phyloP scores from a whole-genome alignment of 163 green algal genomes.

The Prototheca cutis region DNA sequence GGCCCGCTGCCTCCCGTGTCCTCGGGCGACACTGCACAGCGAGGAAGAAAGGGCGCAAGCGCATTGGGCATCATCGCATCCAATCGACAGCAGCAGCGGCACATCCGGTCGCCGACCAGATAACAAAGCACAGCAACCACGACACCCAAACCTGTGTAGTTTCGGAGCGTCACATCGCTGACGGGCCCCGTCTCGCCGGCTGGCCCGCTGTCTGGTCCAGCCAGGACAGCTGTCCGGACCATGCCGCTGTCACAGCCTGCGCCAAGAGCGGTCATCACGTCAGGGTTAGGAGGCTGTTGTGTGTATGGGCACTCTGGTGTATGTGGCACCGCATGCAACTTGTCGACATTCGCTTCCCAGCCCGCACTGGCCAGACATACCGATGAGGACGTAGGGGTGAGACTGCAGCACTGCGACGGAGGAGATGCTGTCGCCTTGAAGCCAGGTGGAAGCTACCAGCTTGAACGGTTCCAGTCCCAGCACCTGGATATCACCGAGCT shows the following conservation, averaged over 20 bases:
- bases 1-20: slow-evolving; percentile 25
- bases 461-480: slow-evolving; percentile 15
- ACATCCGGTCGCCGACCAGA: too few species aligned
- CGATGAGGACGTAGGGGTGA: slow-evolving; percentile 59
- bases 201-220: slow-evolving; percentile 20
- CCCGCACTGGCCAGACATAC: too few species aligned
- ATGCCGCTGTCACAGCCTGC: slow-evolving; percentile 41
- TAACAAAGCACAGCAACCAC: too few species aligned
- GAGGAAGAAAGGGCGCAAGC: background rate
- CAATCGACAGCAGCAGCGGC: too few species aligned
- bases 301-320: too few species aligned
- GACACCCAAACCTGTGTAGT: slow-evolving; percentile 34
- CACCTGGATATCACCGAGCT: slow-evolving; percentile 42
- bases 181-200: slow-evolving; percentile 20
- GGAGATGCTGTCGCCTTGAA: slow-evolving; percentile 28
- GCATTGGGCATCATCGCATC: too few species aligned
- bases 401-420: slow-evolving; percentile 19
- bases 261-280: too few species aligned
- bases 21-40: slow-evolving; percentile 30
- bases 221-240: slow-evolving; percentile 37
- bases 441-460: slow-evolving; percentile 25
- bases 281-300: too few species aligned
- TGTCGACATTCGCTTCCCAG: too few species aligned
- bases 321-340: too few species aligned
- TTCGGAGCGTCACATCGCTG: slow-evolving; percentile 25